Conservation (phyloP, 768 basidiomycete genomes). For the Termitomyces sp. region DNA sequence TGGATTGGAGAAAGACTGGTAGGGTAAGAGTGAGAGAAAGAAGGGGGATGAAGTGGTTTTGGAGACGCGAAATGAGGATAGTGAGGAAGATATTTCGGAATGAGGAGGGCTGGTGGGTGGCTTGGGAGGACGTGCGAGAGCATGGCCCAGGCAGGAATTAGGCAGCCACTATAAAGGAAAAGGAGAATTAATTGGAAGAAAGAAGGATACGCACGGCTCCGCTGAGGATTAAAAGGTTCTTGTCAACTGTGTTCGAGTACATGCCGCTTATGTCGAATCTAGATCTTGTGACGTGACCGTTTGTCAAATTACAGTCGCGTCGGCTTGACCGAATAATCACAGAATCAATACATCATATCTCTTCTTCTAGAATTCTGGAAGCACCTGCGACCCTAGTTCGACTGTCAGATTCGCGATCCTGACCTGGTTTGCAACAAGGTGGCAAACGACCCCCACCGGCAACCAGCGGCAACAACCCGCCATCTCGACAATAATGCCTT, state of each 20-base stretch:
- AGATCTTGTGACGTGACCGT: slow-evolving; percentile 31
- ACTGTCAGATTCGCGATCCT: slow-evolving; percentile 14
- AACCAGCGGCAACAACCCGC: slow-evolving; percentile 13
- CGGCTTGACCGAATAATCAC: slow-evolving; percentile 26
- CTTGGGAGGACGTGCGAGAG: slow-evolving; percentile 20
- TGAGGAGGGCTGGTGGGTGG: slow-evolving; percentile 18
- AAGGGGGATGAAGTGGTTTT: slow-evolving; percentile 21
- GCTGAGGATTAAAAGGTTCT: slow-evolving; percentile 19
- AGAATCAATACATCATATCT: slow-evolving; percentile 21
- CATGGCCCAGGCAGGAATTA: slow-evolving; percentile 13
- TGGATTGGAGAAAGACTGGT: slow-evolving; percentile 20
- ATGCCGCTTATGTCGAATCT: slow-evolving; percentile 26
- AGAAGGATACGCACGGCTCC: slow-evolving; percentile 16
- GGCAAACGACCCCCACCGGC: slow-evolving; percentile 1
- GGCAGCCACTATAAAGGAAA: slow-evolving; percentile 16
- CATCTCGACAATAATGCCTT: slow-evolving; percentile 7
- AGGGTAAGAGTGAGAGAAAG: slow-evolving; percentile 20
- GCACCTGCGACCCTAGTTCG: slow-evolving; percentile 16
- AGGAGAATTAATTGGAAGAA: slow-evolving; percentile 7
- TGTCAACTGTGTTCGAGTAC: slow-evolving; percentile 7
- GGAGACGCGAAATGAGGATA: slow-evolving; percentile 17
- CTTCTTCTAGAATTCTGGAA: slow-evolving; percentile 29
- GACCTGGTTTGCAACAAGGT: slow-evolving; percentile 11
- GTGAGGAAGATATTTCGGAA: slow-evolving; percentile 21
- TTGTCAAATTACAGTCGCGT: slow-evolving; percentile 17